phyloP scores from a whole-genome alignment of 768 basidiomycete genomes.

The Amanita rubescens region DNA sequence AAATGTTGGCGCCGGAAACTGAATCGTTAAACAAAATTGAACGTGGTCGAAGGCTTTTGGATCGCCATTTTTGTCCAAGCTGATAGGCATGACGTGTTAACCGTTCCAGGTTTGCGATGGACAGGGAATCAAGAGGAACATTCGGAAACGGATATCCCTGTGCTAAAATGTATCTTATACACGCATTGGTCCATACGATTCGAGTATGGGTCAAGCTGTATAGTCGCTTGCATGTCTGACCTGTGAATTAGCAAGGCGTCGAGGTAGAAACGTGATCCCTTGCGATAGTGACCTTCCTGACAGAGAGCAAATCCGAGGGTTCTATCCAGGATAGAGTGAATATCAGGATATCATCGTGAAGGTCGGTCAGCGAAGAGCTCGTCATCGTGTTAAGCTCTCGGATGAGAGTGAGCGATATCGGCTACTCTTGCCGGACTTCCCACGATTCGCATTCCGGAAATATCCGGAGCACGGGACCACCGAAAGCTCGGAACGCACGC shows the following conservation, averaged over 20 bases:
- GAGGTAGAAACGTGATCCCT: neutral
- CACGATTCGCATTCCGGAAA: neutral
- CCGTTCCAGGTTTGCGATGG: slow-evolving; percentile 36
- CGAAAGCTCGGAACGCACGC: slow-evolving; percentile 8
- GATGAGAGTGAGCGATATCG: neutral
- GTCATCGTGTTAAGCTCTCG: neutral
- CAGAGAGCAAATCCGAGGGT: slow-evolving; percentile 31
- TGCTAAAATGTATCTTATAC: slow-evolving; percentile 32
- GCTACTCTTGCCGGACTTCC: neutral
- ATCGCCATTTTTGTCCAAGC: slow-evolving; percentile 45
- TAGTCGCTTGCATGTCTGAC: slow-evolving; percentile 47
- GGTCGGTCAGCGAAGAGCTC: neutral
- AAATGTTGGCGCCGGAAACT: slow-evolving; percentile 36
- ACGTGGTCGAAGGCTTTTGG: slow-evolving; percentile 10
- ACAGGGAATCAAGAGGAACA: slow-evolving; percentile 25
- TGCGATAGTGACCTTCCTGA: slow-evolving; percentile 32
- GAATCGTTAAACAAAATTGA: slow-evolving; percentile 20
- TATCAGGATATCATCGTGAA: slow-evolving; percentile 25
- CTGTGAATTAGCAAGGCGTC: neutral
- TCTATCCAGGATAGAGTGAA: slow-evolving; percentile 24
- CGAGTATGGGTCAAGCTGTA: slow-evolving; percentile 35
- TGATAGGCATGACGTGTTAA: slow-evolving; percentile 35
- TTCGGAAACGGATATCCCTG: slow-evolving; percentile 46
- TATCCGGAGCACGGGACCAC: slow-evolving; percentile 1
- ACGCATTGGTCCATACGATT: slow-evolving; percentile 52